Evolutionary conservation across 2,329 filamentous ascomycete genomes (phyloP).

Genomic region (Alternaria infectoria): DNA sequence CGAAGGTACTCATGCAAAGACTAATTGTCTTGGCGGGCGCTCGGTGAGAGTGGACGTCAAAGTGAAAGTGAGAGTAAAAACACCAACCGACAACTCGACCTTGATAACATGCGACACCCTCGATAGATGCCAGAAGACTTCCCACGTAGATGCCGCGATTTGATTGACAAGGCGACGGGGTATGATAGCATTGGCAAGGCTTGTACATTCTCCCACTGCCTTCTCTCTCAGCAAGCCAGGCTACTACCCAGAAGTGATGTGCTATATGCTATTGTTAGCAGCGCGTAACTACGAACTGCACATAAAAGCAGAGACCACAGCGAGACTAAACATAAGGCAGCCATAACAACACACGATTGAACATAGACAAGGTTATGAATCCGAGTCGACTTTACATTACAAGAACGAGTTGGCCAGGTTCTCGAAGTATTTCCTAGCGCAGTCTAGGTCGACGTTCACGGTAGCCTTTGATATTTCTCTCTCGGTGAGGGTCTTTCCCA

Average conservation of each 20-base stretch:
- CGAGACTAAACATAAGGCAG: not conserved
- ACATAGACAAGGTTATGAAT: not conserved
- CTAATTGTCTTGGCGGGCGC: not conserved
- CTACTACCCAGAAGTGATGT: too few species aligned
- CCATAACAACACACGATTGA: too few species aligned
- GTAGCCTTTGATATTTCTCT: conserved; percentile 21
- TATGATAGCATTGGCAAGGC: not conserved
- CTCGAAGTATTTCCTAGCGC: conserved; percentile 42
- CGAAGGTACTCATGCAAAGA: not conserved
- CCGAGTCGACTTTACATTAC: conserved; percentile 8
- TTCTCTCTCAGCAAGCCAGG: too few species aligned
- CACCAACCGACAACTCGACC: not conserved
- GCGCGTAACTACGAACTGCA: too few species aligned
- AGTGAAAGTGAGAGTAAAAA: not conserved
- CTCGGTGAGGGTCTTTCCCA: conserved; percentile 19
- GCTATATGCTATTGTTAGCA: too few species aligned
- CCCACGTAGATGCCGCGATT: not conserved
- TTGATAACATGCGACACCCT: not conserved
- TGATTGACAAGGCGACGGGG: not conserved
- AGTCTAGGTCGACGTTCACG: conserved; percentile 19
- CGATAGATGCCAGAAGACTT: too few species aligned
- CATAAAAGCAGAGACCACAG: too few species aligned
- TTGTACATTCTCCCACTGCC: too few species aligned
- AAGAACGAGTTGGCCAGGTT: conserved; percentile 33
- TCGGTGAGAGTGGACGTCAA: not conserved